A percentile compares a stretch with the other conserved stretches of the same genome.
Conservation (phyloP, 805 yeast species). For the Helenozyma rhizophorensis region DNA sequence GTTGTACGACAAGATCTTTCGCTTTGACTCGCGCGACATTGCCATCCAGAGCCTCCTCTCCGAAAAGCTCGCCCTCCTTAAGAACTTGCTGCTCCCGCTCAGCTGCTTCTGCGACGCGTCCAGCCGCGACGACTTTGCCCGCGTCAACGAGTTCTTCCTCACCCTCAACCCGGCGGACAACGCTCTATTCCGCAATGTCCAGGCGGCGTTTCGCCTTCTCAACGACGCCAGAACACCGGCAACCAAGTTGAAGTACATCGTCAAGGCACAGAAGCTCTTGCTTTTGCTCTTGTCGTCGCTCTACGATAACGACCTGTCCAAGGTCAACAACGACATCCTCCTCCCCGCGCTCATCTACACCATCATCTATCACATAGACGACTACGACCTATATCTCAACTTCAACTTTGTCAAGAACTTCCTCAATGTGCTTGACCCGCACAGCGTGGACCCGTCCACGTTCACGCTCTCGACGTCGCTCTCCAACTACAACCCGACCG, state of each 20-base stretch:
- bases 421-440: slow-evolving; percentile 29
- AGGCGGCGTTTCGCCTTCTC: slow-evolving; percentile 16
- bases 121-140: slow-evolving; percentile 6
- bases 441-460: slow-evolving; percentile 15
- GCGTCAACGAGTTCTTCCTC: slow-evolving; percentile 10
- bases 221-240: slow-evolving; percentile 26
- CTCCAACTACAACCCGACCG: slow-evolving; percentile 12
- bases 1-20: slow-evolving; percentile 36
- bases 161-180: slow-evolving; percentile 6
- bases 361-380: slow-evolving; percentile 25
- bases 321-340: slow-evolving; percentile 35
- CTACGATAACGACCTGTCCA: slow-evolving; percentile 16
- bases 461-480: slow-evolving; percentile 11
- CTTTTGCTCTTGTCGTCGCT: slow-evolving; percentile 15
- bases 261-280: slow-evolving; percentile 29
- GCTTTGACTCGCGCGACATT: slow-evolving; percentile 36
- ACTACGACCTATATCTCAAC: slow-evolving; percentile 30
- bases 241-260: slow-evolving; percentile 27
- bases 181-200: slow-evolving; percentile 16
- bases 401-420: slow-evolving; percentile 36
- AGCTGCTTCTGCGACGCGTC: slow-evolving; percentile 25
- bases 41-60: slow-evolving; percentile 31
- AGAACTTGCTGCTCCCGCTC: slow-evolving; percentile 24
- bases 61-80: slow-evolving; percentile 28
- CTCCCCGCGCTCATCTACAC: slow-evolving; percentile 37